Evolutionary conservation across 768 basidiomycete species (phyloP), one percentile per base, ranked within the genome.

Genomic region (Filobasidium floriforme): DNA sequence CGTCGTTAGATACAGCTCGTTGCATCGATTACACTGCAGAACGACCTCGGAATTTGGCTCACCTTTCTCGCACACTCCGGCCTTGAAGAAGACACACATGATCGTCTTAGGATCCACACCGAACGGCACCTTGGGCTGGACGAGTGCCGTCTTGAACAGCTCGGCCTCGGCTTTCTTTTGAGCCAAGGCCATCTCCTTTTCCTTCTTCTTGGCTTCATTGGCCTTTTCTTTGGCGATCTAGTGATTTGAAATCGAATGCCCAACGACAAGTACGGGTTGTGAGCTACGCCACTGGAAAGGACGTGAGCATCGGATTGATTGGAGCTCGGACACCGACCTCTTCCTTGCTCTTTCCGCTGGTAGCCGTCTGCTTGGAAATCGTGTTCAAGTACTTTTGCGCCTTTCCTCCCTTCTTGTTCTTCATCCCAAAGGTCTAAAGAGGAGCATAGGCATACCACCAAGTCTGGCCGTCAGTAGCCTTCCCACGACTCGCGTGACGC

Each of bases 81-180:
- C 88, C 80, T 97, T 97, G 83, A 83, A 92, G 82, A 87, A 97
- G 29, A 84, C 87, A 77, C 96, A 98, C 41, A 98, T 82, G 41
- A 98, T 81, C 15, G 90, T 92, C 83, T 96, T 97, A 29, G 93
- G 94, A 79, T 98, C 93, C 78, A 68, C 40, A n/a, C 94, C 94
- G 66, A 94, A 91, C 0, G 94, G 90, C 51, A 98, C 76, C 70
- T 80, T 80, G 60, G 60, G 67, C 46, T 80, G 78, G n/a, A 76
- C 68, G 64, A 80, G 77, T 37, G 69, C 68, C 0, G 75, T 73
- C 67, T 88, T 87, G 73, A 93, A 82, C 70, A 96, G 79, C 26
- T 86, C 88, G 1, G 89, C 88, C 70, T 92, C 88, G 81, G 93
- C 89, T 68, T 75, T 77, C 74, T 80, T 79, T 69, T 76, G 76